phyloP scores from a whole-genome alignment of 257 asterid species.

The Solanum peruvianum region DNA sequence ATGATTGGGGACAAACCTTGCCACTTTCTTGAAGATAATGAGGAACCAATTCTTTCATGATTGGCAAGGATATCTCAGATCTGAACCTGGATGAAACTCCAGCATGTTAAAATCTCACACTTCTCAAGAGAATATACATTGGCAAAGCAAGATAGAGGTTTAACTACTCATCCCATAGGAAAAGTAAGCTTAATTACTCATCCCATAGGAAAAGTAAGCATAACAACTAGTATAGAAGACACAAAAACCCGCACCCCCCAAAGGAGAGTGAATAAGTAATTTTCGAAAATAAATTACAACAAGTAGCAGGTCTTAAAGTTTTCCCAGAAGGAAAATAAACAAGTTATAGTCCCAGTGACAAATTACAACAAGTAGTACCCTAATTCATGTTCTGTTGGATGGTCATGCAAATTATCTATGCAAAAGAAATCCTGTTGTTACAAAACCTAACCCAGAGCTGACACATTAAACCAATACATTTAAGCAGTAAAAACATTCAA shows the following conservation, averaged over 20 bases:
- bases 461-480: neutral
- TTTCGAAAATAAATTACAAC: neutral
- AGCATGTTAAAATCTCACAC: neutral
- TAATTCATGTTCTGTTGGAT: neutral
- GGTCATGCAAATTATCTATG: neutral
- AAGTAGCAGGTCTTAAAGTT: neutral
- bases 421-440: neutral
- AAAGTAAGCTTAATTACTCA: neutral
- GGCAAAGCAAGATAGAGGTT: neutral
- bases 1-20: slow-evolving; percentile 39
- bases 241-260: neutral
- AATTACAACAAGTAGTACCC: neutral
- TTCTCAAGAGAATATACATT: neutral
- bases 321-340: neutral
- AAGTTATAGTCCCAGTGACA: neutral
- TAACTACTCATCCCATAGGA: neutral
- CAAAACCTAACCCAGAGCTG: neutral
- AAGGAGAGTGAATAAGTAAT: neutral
- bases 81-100: slow-evolving; percentile 54
- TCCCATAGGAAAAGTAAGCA: neutral
- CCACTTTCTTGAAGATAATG: slow-evolving; percentile 92
- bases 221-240: neutral
- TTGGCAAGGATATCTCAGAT: slow-evolving; percentile 81
- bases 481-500: neutral
- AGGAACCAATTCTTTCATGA: slow-evolving; percentile 83